Conservation (phyloP, 352 stramenopile genomes). For the Globisporangium viniferum region DNA sequence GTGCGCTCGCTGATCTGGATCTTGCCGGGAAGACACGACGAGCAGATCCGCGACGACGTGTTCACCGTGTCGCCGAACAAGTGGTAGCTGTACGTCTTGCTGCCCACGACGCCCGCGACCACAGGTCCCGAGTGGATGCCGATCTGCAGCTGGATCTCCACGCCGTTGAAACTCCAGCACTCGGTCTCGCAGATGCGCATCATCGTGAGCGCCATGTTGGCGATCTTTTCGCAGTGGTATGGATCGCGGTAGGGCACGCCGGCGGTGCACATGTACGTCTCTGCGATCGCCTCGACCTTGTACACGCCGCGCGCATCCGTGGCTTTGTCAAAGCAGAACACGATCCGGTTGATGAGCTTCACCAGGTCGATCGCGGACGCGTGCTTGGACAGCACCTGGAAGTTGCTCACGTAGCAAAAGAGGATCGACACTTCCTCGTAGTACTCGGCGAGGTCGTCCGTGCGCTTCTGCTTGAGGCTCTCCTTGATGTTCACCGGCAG, state of each 20-base stretch:
- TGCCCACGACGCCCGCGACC: conserved; percentile 79
- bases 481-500: conserved; percentile 75
- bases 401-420: conserved; percentile 84
- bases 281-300: conserved; percentile 86
- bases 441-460: conserved; percentile 58
- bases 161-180: conserved; percentile 63
- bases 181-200: conserved; percentile 70
- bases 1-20: conserved; percentile 70
- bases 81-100: conserved; percentile 80
- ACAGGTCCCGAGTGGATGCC: conserved; percentile 80
- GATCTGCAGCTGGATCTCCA: conserved; percentile 79
- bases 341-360: conserved; percentile 84
- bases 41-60: conserved; percentile 78
- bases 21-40: conserved; percentile 51
- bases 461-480: conserved; percentile 67
- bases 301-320: conserved; percentile 70
- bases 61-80: conserved; percentile 86
- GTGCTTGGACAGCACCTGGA: conserved; percentile 62
- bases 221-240: conserved; percentile 70
- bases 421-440: conserved; percentile 82
- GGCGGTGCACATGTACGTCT: conserved; percentile 83
- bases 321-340: conserved; percentile 82
- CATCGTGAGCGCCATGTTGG: conserved; percentile 74
- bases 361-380: conserved; percentile 74
- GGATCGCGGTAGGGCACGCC: conserved; percentile 60